Evolutionary conservation across 768 basidiomycete species (phyloP).

Genomic region (Russula virescens): DNA sequence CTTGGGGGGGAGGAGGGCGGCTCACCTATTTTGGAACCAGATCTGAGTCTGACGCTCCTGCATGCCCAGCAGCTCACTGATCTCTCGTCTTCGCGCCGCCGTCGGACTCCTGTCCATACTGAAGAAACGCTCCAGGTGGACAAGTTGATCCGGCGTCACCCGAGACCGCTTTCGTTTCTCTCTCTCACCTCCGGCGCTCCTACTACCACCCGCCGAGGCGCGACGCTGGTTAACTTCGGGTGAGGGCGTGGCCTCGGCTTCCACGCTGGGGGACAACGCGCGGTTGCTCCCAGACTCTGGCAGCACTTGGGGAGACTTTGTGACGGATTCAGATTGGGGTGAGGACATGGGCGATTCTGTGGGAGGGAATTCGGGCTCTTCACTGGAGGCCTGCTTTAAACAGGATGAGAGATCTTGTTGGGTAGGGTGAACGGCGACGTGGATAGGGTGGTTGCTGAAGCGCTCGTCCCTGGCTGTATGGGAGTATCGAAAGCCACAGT

Average conservation of each 20-base stretch:
- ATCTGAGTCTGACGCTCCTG: slow-evolving; percentile 84
- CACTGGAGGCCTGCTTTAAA: slow-evolving; percentile 1
- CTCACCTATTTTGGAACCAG: slow-evolving; percentile 83
- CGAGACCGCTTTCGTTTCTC: slow-evolving; percentile 72
- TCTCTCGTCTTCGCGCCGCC: slow-evolving; percentile 63
- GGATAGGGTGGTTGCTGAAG: slow-evolving; percentile 2
- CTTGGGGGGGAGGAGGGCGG: slow-evolving; percentile 12
- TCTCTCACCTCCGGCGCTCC: slow-evolving; percentile 28
- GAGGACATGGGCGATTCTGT: slow-evolving; percentile 20
- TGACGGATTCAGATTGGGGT: slow-evolving; percentile 15
- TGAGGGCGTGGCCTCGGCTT: slow-evolving; percentile 11
- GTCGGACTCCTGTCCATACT: slow-evolving; percentile 65
- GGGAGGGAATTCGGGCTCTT: slow-evolving; percentile 6
- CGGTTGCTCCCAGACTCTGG: slow-evolving; percentile 14
- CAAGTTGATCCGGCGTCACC: slow-evolving; percentile 76
- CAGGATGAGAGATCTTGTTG: not conserved
- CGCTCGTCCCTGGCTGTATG: slow-evolving; percentile 22
- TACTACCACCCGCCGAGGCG: slow-evolving; percentile 20
- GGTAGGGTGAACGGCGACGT: not conserved
- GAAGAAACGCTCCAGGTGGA: slow-evolving; percentile 68
- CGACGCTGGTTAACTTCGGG: slow-evolving; percentile 17
- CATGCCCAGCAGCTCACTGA: slow-evolving; percentile 71
- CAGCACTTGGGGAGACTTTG: slow-evolving; percentile 17
- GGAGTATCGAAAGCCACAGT: not conserved
- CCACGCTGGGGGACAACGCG: slow-evolving; percentile 15